Conservation (phyloP, 371 early-diverging fungal species). For the Mortierella sp. region DNA sequence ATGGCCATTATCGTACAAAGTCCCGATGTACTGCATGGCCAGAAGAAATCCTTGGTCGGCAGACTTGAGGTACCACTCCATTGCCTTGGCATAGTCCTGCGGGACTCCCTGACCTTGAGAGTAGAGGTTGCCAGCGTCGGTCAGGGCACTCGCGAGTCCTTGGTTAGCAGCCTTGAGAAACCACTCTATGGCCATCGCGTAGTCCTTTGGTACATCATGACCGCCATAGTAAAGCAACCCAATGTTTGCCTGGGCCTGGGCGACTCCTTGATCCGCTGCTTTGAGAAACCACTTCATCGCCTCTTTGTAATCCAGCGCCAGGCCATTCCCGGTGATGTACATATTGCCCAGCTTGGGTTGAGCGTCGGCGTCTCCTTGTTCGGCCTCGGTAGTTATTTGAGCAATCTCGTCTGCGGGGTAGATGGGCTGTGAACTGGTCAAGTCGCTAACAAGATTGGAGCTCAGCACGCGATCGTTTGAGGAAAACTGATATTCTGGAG, state of each 20-base stretch:
- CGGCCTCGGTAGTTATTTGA: not conserved
- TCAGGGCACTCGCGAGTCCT: constrained; percentile 54
- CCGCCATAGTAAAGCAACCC: constrained; percentile 4
- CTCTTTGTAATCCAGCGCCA: constrained; percentile 59
- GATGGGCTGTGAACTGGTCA: not conserved
- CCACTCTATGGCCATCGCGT: constrained; percentile 12
- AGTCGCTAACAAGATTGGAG: not conserved
- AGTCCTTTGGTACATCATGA: not conserved
- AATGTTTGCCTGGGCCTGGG: not conserved
- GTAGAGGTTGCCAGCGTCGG: constrained; percentile 62
- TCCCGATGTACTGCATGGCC: constrained; percentile 62
- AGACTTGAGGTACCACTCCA: constrained; percentile 10
- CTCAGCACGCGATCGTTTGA: not conserved
- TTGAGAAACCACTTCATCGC: constrained; percentile 63
- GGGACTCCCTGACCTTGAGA: not conserved
- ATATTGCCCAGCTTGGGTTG: not conserved
- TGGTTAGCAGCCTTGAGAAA: constrained; percentile 3
- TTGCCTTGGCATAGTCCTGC: constrained; percentile 16
- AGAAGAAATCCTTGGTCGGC: constrained; percentile 11
- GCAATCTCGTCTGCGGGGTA: not conserved
- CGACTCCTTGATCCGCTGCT: constrained; percentile 57
- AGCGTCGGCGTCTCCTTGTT: not conserved
- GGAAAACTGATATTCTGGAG: not conserved
- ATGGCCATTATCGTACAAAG: constrained; percentile 64
- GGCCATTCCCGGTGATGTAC: constrained; percentile 67